These are phyloP conservation scores for Diatrype stigma DNA, from an alignment of 2,329 filamentous ascomycete genomes.

Conservation along the genomic window DNA sequence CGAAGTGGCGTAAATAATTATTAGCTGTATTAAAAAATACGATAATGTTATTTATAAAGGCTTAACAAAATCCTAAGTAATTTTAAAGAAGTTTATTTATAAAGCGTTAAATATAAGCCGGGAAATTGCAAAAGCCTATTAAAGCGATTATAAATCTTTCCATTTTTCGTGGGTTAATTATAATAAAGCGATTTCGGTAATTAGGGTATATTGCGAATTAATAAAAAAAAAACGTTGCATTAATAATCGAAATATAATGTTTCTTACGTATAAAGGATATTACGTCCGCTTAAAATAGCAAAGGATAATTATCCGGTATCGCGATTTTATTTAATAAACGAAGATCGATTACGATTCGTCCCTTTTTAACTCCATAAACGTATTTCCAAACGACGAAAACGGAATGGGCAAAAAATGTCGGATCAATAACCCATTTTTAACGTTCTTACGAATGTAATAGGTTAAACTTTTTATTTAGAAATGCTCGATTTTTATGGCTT, in stretches of 20 bases:
- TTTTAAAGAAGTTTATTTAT: neutral
- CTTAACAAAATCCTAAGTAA: neutral
- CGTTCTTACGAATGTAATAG: neutral
- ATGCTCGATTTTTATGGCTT: neutral
- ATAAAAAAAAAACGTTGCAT: too few species aligned
- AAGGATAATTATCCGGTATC: too few species aligned
- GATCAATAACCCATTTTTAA: neutral
- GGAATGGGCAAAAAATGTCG: neutral
- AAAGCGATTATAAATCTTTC: too few species aligned
- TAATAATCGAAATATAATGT: too few species aligned
- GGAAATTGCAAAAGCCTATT: neutral
- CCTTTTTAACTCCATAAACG: neutral
- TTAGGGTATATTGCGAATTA: neutral
- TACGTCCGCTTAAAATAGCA: too few species aligned
- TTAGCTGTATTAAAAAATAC: neutral
- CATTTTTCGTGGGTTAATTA: neutral
- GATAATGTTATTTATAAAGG: neutral
- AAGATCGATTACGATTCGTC: neutral
- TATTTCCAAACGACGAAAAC: neutral
- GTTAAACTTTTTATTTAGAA: neutral
- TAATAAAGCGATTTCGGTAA: neutral
- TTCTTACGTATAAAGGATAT: too few species aligned
- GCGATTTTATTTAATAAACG: neutral
- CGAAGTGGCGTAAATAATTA: neutral
- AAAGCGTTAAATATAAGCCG: neutral